Percentiles rank a stretch among this genome's conserved stretches.
Evolutionary conservation across 495 filamentous ascomycete genomes (phyloP).

Genomic region (Penicillium lagena): DNA sequence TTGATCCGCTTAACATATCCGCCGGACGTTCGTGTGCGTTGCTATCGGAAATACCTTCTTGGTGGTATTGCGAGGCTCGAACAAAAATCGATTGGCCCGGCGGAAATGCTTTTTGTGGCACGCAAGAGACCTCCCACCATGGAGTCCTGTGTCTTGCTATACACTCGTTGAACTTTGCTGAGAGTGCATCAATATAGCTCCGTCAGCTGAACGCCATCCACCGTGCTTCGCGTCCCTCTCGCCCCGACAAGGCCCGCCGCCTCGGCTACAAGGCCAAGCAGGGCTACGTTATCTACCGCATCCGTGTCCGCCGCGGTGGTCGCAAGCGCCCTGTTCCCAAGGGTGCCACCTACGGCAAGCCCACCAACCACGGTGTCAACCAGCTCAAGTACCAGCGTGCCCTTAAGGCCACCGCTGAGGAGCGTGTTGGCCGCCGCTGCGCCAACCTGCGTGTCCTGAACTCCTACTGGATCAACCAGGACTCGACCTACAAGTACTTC

Average conservation of each 20-base stretch:
- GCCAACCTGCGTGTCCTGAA: constrained; percentile 98
- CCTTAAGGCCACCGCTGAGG: constrained; percentile 92
- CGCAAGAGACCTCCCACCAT: constrained; percentile 19
- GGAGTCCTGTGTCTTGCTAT: constrained; percentile 67
- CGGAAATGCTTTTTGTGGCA: constrained; percentile 41
- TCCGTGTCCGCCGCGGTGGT: constrained; percentile 94
- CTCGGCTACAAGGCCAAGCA: constrained; percentile 99
- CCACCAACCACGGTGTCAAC: constrained; percentile 99
- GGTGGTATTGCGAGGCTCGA: constrained; percentile 32
- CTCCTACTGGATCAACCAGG: constrained; percentile 99
- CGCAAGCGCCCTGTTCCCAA: constrained; percentile 93
- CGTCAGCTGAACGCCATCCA: constrained; percentile 99
- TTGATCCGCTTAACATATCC: constrained; percentile 43
- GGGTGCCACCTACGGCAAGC: constrained; percentile 99
- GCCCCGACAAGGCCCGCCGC: constrained; percentile 99
- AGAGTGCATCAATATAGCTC: constrained; percentile 99
- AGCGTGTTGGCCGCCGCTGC: constrained; percentile 98
- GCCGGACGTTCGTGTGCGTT: constrained; percentile 39
- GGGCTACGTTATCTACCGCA: constrained; percentile 99
- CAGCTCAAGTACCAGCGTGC: constrained; percentile 99
- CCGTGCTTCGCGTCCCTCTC: constrained; percentile 94
- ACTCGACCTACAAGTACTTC: constrained; percentile 99
- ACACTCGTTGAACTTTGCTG: constrained; percentile 99
- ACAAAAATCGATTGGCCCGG: constrained; percentile 24
- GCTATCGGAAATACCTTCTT: constrained; percentile 33